Conservation (phyloP, 78 protist species). For the Chrysochromulina parva region DNA sequence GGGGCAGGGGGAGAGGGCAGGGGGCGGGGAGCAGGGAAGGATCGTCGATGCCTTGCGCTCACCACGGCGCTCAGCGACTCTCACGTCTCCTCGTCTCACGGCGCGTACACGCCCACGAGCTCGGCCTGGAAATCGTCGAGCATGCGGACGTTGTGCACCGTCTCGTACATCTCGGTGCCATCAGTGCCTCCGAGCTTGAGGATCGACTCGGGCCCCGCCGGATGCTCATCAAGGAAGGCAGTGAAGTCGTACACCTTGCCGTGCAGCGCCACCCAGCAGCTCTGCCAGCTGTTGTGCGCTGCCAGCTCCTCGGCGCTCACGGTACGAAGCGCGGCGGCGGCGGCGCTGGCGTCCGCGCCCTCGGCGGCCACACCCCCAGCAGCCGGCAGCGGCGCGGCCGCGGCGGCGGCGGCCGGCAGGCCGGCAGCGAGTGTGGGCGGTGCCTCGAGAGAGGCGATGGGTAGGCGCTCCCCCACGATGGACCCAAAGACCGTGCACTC, state of each 20-base stretch:
- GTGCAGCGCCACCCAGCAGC: constrained; percentile 12
- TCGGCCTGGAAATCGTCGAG: background rate
- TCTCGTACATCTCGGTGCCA: background rate
- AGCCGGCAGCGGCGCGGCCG: too few species aligned
- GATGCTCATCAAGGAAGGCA: constrained; percentile 8
- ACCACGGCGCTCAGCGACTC: too few species aligned
- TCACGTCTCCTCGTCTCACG: too few species aligned
- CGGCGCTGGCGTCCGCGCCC: too few species aligned
- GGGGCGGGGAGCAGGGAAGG: too few species aligned
- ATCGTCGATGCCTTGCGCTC: too few species aligned
- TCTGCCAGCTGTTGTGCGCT: background rate
- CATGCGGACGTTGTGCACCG: background rate
- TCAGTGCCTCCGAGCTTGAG: background rate
- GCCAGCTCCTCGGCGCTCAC: background rate
- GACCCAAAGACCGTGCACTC: constrained; percentile 88
- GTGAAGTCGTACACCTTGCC: constrained; percentile 22
- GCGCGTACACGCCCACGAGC: background rate
- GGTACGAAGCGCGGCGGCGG: background rate
- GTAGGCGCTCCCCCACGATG: background rate
- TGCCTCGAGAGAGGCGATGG: background rate
- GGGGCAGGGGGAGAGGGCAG: too few species aligned
- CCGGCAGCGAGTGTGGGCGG: too few species aligned
- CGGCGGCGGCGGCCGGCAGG: too few species aligned
- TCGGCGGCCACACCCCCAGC: too few species aligned
- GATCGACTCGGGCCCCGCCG: background rate